These are phyloP conservation scores for Tetracentron sinense DNA, from an alignment of 164 flowering plant species.

Conservation along the genomic window DNA sequence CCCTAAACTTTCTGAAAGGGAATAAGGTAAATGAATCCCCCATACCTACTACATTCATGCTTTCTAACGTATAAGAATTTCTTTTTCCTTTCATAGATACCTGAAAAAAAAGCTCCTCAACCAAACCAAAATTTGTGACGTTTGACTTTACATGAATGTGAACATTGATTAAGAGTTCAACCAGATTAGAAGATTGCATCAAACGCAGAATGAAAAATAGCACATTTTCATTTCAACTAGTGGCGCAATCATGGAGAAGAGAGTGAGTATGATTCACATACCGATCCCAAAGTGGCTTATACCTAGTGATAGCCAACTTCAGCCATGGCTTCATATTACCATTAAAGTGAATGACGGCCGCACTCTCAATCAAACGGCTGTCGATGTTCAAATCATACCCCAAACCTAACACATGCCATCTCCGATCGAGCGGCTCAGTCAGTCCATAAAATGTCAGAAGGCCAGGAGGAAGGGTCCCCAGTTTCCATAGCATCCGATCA, in stretches of 20 bases:
- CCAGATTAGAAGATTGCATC: slow-evolving; percentile 11
- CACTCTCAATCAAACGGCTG: slow-evolving; percentile 68
- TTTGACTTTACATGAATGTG: slow-evolving; percentile 25
- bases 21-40: slow-evolving; percentile 33
- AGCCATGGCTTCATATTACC: slow-evolving; percentile 94
- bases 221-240: slow-evolving; percentile 34
- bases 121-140: slow-evolving; percentile 26
- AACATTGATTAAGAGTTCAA: slow-evolving; percentile 2
- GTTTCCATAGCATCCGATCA: slow-evolving; percentile 62
- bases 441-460: slow-evolving; percentile 75
- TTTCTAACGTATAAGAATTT: slow-evolving; percentile 15
- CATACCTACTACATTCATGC: slow-evolving; percentile 10
- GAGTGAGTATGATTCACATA: slow-evolving; percentile 58
- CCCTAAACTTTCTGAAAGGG: slow-evolving; percentile 27
- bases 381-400: slow-evolving; percentile 70
- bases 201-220: slow-evolving; percentile 9
- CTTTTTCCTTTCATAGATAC: neutral
- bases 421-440: slow-evolving; percentile 84
- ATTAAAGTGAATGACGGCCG: slow-evolving; percentile 75
- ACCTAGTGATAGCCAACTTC: slow-evolving; percentile 54
- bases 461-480: slow-evolving; percentile 79
- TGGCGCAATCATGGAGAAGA: slow-evolving; percentile 46
- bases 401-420: slow-evolving; percentile 89
- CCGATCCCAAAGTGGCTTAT: slow-evolving; percentile 66
- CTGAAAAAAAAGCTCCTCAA: slow-evolving; percentile 18